These are phyloP conservation scores for Tanozyma kutaoensis DNA, from an alignment of 805 yeast genomes.

Conservation along the genomic window DNA sequence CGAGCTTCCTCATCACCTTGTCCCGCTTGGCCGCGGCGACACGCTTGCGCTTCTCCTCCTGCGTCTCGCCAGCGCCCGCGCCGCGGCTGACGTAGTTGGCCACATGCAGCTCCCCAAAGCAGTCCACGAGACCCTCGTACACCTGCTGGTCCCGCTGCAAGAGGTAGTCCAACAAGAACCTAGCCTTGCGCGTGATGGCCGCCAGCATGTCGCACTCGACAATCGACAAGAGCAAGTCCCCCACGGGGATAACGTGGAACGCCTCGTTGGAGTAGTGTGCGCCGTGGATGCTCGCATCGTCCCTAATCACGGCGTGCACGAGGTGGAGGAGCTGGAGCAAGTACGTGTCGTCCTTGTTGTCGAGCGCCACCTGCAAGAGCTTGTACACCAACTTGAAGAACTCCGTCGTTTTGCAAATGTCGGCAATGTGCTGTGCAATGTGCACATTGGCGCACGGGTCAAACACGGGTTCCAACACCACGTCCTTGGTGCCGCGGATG, in stretches of 20 bases:
- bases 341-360: conserved; percentile 23
- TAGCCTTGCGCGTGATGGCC: conserved; percentile 39
- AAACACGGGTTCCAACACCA: too few species aligned
- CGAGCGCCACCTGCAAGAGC: conserved; percentile 39
- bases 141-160: conserved; percentile 36
- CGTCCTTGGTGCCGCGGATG: too few species aligned
- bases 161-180: conserved; percentile 36
- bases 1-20: conserved; percentile 48
- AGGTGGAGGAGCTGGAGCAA: conserved; percentile 53
- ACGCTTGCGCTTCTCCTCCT: conserved; percentile 39
- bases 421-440: conserved; percentile 21
- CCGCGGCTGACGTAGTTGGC: conserved; percentile 35
- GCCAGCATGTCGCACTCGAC: conserved; percentile 38
- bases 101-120: conserved; percentile 46
- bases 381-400: conserved; percentile 49
- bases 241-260: conserved; percentile 41
- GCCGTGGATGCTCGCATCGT: conserved; percentile 32
- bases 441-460: too few species aligned
- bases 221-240: conserved; percentile 40
- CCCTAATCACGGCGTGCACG: conserved; percentile 48
- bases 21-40: conserved; percentile 51
- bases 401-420: conserved; percentile 33
- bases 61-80: conserved; percentile 31
- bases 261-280: conserved; percentile 23
- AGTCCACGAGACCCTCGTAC: conserved; percentile 34